phyloP scores from a whole-genome alignment of 306 rosid species.

The Parietaria judaica region DNA sequence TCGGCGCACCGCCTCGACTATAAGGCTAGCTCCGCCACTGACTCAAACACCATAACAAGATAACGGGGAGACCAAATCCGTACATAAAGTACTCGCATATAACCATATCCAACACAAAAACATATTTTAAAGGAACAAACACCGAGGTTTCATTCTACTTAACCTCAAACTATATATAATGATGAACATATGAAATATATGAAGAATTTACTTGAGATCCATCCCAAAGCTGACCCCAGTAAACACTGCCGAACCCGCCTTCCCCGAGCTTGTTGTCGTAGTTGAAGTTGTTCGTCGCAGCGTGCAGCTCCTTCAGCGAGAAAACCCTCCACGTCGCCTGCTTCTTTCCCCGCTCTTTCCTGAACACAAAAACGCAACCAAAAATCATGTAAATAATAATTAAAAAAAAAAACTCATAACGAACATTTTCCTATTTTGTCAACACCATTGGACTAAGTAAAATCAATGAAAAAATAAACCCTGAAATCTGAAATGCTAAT shows the following conservation, averaged over 20 bases:
- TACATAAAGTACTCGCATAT: too few species aligned
- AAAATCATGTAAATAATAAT: not conserved
- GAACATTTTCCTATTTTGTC: not conserved
- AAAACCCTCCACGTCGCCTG: slow-evolving; percentile 83
- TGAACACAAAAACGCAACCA: slow-evolving; percentile 12
- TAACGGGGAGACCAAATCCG: too few species aligned
- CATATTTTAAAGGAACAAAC: too few species aligned
- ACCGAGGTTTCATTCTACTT: too few species aligned
- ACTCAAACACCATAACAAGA: too few species aligned
- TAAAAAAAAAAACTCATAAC: not conserved
- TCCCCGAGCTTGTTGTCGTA: slow-evolving; percentile 99
- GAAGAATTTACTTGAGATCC: slow-evolving; percentile 70
- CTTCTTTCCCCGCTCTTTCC: slow-evolving; percentile 73
- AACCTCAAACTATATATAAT: too few species aligned
- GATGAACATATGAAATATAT: not conserved
- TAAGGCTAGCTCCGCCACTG: too few species aligned
- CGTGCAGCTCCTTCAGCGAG: slow-evolving; percentile 84
- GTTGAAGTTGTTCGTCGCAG: slow-evolving; percentile 93
- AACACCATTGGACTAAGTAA: not conserved
- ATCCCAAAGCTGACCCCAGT: slow-evolving; percentile 99
- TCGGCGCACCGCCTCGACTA: too few species aligned
- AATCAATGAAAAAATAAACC: slow-evolving; percentile 5
- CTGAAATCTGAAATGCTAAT: too few species aligned
- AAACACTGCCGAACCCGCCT: slow-evolving; percentile 96
- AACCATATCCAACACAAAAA: too few species aligned